phyloP scores from a whole-genome alignment of 176 grass and related monocot genomes.

The Rhipidocladum racemiflorum region DNA sequence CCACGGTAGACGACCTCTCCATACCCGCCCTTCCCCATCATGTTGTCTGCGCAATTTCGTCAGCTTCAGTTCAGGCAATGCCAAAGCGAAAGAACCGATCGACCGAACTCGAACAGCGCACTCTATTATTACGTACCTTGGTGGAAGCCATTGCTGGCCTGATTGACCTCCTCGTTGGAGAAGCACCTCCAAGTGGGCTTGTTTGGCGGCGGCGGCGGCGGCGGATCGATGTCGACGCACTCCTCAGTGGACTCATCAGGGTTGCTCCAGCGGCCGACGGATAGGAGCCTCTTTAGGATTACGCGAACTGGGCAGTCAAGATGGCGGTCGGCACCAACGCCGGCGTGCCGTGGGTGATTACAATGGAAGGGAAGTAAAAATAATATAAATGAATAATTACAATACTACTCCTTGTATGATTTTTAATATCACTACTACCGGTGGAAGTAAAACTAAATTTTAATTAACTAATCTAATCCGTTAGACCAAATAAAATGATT shows the following conservation, averaged over 20 bases:
- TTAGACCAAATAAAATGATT: too few relatives aligned
- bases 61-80: not conserved
- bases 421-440: too few relatives aligned
- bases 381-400: too few relatives aligned
- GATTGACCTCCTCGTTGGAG: conserved; percentile 59
- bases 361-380: too few relatives aligned
- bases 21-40: conserved; percentile 79
- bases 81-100: not conserved
- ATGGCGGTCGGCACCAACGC: too few relatives aligned
- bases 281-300: conserved; percentile 61
- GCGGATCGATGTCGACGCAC: conserved; percentile 12
- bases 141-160: conserved; percentile 66
- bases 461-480: too few relatives aligned
- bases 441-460: too few relatives aligned
- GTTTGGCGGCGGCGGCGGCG: not conserved
- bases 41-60: conserved; percentile 42
- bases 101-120: not conserved
- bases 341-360: too few relatives aligned
- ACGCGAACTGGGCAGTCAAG: too few relatives aligned
- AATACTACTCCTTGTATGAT: too few relatives aligned
- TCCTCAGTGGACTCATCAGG: conserved; percentile 34
- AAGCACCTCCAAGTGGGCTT: conserved; percentile 77
- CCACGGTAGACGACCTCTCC: conserved; percentile 93
- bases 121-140: conserved; percentile 42
- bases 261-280: conserved; percentile 50